Evolutionary conservation across 805 yeast species (phyloP).

Genomic region (Cyberlindnera samutprakarnensis): DNA sequence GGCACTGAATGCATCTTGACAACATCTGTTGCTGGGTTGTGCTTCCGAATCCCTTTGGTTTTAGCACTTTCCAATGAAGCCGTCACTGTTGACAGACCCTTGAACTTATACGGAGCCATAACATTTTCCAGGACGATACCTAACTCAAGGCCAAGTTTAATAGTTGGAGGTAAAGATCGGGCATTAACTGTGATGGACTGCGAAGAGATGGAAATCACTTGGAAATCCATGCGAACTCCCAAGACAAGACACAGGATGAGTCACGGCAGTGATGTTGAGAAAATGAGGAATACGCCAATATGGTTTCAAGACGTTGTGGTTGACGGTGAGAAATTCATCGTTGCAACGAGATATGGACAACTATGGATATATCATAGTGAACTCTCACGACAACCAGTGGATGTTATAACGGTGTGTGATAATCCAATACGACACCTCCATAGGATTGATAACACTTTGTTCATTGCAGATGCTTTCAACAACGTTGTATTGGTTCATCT

Average conservation of each 20-base stretch:
- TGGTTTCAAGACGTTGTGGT: slow-evolving; percentile 20
- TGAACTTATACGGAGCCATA: too few relatives aligned
- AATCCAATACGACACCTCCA: slow-evolving; percentile 16
- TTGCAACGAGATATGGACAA: slow-evolving; percentile 20
- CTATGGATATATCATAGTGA: slow-evolving; percentile 13
- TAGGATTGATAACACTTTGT: slow-evolving; percentile 3
- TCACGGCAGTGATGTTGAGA: too few relatives aligned
- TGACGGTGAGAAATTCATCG: slow-evolving; percentile 12
- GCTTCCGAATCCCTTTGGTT: too few relatives aligned
- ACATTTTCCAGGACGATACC: too few relatives aligned
- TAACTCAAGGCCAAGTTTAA: slow-evolving; percentile 5
- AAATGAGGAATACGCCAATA: too few relatives aligned
- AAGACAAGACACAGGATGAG: too few relatives aligned
- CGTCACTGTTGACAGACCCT: too few relatives aligned
- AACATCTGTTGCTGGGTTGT: too few relatives aligned
- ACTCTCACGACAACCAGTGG: slow-evolving; percentile 16
- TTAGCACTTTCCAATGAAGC: too few relatives aligned
- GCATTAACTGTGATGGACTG: slow-evolving; percentile 15
- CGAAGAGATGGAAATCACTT: slow-evolving; percentile 12
- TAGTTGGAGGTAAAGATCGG: slow-evolving; percentile 21
- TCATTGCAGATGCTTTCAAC: slow-evolving; percentile 18
- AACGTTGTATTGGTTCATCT: slow-evolving; percentile 12
- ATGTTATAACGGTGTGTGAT: slow-evolving; percentile 16
- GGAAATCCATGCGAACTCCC: slow-evolving; percentile 22
- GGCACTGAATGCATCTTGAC: too few relatives aligned